Evolutionary conservation across 2,329 filamentous ascomycete species (phyloP), one percentile per base, ranked within the genome.

Genomic region (Dactylellina parvicollis): DNA sequence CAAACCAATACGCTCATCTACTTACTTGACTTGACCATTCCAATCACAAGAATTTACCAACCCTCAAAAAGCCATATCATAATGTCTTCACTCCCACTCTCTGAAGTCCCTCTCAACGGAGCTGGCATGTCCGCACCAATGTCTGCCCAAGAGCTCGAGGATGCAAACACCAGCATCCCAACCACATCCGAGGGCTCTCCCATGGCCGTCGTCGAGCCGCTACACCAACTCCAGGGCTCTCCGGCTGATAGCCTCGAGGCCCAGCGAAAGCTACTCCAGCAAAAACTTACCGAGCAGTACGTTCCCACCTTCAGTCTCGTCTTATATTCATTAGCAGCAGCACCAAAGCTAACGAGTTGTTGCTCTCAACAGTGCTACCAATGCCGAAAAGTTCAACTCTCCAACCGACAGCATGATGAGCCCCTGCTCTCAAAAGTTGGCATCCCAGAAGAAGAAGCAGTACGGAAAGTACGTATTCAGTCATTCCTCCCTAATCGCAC

Each of bases 321-420:
- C 20, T 24, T 9, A 26, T 18, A 30, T 30, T 46, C 12, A 12
- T n/a, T n/a, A 14, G 3, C 22, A 46, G 4, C 18, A 26, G 47
- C 50, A 52, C 47, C 47, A 36, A 54, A 40, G 50, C 24, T 36
- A 55, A 79, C 77, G 16, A 36, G n/a, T 32, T 49, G 50, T 24
- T 34, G 2, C 7, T 34, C n/a, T 34, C 49, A 77, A 76, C 75
- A 80, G 77, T 74, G 78, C 76, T 77, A 81, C 82, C 76, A 82
- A 82, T 56, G 78, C 81, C 47, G 83, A 84, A 77, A 83, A 85
- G 76, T 94, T 93, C 82, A 84, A 93, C 80, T 93, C 90, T 16
- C 92, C 92, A 1, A 93, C 90, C n/a, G 92, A 96, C 81, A 88
- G 88, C 82, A 93, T 96, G 83, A 91, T 92, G 88, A 92, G 90